These are phyloP conservation scores for Ophiocordyceps polyrhachis-furcata DNA, from an alignment of 2,329 filamentous ascomycete genomes.

Conservation along the genomic window DNA sequence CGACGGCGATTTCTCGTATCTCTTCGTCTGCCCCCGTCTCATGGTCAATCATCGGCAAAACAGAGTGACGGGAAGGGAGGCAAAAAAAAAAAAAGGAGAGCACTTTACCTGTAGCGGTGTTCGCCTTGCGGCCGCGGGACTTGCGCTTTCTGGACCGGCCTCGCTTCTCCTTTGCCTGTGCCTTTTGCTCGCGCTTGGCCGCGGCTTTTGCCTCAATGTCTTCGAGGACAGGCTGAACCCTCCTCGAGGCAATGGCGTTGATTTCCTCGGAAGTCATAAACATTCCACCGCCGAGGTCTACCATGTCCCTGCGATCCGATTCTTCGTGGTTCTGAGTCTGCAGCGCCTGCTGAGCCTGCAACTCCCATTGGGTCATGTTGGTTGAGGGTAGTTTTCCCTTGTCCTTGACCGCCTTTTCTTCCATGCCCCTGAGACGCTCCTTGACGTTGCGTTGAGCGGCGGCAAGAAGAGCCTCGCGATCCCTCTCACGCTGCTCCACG, in stretches of 20 bases:
- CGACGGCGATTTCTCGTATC: background rate
- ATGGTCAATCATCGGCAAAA: conserved; percentile 3
- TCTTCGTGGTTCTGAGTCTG: conserved; percentile 43
- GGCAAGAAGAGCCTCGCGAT: conserved; percentile 57
- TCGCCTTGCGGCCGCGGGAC: conserved; percentile 31
- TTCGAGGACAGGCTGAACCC: conserved; percentile 67
- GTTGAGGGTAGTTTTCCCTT: conserved; percentile 56
- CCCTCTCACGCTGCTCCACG: conserved; percentile 51
- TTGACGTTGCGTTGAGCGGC: conserved; percentile 77
- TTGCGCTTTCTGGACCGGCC: conserved; percentile 30
- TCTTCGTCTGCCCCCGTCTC: background rate
- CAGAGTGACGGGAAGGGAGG: background rate
- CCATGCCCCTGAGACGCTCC: conserved; percentile 58
- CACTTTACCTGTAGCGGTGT: conserved; percentile 31
- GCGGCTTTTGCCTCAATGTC: conserved; percentile 70
- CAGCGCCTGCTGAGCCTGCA: conserved; percentile 52
- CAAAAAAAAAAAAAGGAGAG: conserved; percentile 6
- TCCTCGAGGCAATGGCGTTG: conserved; percentile 56
- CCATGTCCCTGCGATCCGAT: conserved; percentile 32
- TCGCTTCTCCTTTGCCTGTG: conserved; percentile 37
- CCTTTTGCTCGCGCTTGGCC: conserved; percentile 45
- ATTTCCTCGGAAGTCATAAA: conserved; percentile 64
- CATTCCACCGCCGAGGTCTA: conserved; percentile 62
- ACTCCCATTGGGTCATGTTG: conserved; percentile 59
- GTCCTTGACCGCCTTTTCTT: conserved; percentile 58